Percentiles rank a stretch among this genome's conserved stretches.
Evolutionary conservation across 2,329 filamentous ascomycete genomes (phyloP).

Genomic region (Venturia effusa): DNA sequence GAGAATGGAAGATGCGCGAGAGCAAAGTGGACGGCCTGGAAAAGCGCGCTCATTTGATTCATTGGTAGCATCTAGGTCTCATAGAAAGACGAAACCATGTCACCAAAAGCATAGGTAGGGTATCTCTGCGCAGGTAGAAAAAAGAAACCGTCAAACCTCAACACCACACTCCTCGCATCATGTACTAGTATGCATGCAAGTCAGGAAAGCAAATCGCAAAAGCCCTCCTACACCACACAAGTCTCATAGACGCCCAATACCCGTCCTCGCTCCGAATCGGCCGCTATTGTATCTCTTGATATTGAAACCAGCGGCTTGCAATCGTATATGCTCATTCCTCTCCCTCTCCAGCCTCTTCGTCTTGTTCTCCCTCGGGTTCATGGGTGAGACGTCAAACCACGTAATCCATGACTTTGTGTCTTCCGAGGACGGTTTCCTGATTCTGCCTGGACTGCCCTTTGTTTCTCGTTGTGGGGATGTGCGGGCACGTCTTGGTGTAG

Average conservation of each 20-base stretch:
- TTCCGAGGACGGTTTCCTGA: neutral
- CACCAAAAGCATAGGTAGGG: conserved; percentile 2
- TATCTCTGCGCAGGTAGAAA: neutral
- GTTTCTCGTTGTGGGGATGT: neutral
- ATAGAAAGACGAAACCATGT: neutral
- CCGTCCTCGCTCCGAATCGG: conserved; percentile 25
- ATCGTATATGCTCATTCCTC: conserved; percentile 23
- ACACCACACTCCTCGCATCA: neutral
- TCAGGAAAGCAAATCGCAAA: too few species aligned
- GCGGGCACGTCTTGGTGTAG: neutral
- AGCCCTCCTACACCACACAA: neutral
- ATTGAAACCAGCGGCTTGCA: conserved; percentile 23
- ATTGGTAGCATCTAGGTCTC: neutral
- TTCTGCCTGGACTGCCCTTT: neutral
- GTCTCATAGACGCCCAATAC: conserved; percentile 22
- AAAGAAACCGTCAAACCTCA: neutral
- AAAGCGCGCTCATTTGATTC: neutral
- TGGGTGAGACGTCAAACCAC: conserved; percentile 6
- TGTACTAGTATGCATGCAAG: neutral
- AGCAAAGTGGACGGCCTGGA: too few species aligned
- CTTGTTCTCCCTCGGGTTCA: neutral
- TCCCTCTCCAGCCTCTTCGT: conserved; percentile 19
- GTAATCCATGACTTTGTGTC: neutral
- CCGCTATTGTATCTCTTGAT: conserved; percentile 25
- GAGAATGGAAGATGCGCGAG: too few species aligned